These are phyloP conservation scores for Tulasnella sp. DNA, from an alignment of 768 basidiomycete species.

Conservation along the genomic window DNA sequence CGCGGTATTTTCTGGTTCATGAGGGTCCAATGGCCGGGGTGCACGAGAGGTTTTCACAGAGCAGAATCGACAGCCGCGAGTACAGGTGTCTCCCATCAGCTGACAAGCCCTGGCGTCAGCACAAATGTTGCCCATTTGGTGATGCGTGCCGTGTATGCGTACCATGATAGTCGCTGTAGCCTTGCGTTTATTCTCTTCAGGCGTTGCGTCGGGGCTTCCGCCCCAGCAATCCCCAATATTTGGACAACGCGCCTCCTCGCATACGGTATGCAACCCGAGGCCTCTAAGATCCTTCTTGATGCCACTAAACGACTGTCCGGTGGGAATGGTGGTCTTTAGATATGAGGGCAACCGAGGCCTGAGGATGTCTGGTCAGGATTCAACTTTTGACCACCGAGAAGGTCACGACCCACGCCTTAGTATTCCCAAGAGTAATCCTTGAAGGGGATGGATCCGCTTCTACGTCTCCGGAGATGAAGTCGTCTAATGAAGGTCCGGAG, in stretches of 20 bases:
- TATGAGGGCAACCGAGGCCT: constrained; percentile 82
- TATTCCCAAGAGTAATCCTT: constrained; percentile 63
- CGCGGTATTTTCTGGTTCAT: constrained; percentile 96
- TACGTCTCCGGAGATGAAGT: constrained; percentile 61
- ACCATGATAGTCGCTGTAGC: constrained; percentile 99
- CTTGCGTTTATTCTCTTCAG: constrained; percentile 62
- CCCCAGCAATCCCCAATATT: constrained; percentile 99
- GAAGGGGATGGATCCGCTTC: constrained; percentile 33
- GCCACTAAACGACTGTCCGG: constrained; percentile 75
- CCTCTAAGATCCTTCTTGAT: constrained; percentile 95
- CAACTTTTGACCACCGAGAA: background rate
- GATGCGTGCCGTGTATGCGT: constrained; percentile 23
- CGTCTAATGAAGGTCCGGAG: constrained; percentile 66
- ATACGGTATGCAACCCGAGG: constrained; percentile 87
- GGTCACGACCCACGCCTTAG: constrained; percentile 45
- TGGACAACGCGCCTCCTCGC: constrained; percentile 97
- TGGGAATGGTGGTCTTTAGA: constrained; percentile 88
- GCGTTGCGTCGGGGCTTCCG: constrained; percentile 50
- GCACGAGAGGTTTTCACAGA: constrained; percentile 87
- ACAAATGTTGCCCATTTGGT: background rate
- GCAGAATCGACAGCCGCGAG: constrained; percentile 94
- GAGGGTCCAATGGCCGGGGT: constrained; percentile 86
- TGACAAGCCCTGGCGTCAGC: constrained; percentile 30
- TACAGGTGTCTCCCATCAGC: constrained; percentile 99
- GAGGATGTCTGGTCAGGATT: background rate